A percentile compares a stretch with the other conserved stretches of the same genome.
Evolutionary conservation across 2,329 filamentous ascomycete genomes (phyloP).

Genomic region (Nannizziopsis barbatae): DNA sequence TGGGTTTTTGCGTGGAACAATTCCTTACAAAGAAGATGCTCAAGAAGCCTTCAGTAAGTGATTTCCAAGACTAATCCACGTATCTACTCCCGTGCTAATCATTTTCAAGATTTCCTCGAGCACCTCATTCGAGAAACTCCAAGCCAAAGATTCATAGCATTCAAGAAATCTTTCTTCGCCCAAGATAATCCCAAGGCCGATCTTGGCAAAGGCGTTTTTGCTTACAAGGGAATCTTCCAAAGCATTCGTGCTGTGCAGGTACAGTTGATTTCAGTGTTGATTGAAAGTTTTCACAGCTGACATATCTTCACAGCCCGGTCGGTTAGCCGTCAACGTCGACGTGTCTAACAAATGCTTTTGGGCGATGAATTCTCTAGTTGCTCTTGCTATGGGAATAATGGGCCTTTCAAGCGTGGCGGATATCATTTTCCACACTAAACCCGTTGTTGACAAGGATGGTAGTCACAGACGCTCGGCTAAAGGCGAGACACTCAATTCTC

Average conservation of each 20-base stretch:
- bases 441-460: constrained; percentile 20
- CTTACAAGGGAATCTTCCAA: constrained; percentile 80
- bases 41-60: constrained; percentile 63
- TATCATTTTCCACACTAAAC: constrained; percentile 21
- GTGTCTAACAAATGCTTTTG: constrained; percentile 89
- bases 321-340: constrained; percentile 75
- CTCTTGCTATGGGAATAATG: constrained; percentile 27
- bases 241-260: constrained; percentile 66
- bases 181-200: constrained; percentile 38
- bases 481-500: constrained; percentile 21
- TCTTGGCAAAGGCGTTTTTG: constrained; percentile 59
- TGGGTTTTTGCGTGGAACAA: constrained; percentile 52
- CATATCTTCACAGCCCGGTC: constrained; percentile 39
- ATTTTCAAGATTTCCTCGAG: constrained; percentile 60
- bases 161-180: constrained; percentile 77
- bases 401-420: constrained; percentile 24
- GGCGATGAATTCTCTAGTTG: constrained; percentile 37
- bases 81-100: constrained; percentile 7
- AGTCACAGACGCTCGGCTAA: constrained; percentile 17
- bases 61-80: background rate
- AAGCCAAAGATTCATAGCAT: constrained; percentile 52
- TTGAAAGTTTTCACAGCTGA: background rate
- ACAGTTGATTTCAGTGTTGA: constrained; percentile 16
- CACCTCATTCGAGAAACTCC: constrained; percentile 77
- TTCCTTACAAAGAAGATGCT: constrained; percentile 53